Conservation (phyloP, 2,329 filamentous ascomycete genomes). For the Ciborinia camelliae region DNA sequence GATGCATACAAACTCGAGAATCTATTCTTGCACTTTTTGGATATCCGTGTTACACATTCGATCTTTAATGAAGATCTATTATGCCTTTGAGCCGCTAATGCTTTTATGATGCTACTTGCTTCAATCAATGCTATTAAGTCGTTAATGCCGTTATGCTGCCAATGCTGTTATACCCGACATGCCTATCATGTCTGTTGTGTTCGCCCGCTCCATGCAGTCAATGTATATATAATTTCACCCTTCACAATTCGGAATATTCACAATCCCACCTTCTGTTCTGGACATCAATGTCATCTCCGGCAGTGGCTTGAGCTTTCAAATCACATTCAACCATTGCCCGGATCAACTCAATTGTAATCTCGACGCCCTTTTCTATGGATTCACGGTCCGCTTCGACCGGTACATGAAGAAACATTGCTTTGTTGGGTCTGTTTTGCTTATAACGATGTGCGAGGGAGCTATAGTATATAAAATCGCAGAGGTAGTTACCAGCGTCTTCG, state of each 20-base stretch:
- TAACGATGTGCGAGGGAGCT: conserved; percentile 59
- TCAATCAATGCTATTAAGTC: not conserved
- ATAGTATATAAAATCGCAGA: conserved; percentile 79
- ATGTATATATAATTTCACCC: not conserved
- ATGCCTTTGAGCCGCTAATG: too few species aligned
- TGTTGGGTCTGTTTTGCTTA: conserved; percentile 45
- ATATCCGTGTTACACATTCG: not conserved
- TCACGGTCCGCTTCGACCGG: conserved; percentile 55
- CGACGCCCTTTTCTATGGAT: conserved; percentile 48
- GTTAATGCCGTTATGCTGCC: not conserved
- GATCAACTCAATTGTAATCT: conserved; percentile 53
- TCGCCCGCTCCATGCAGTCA: not conserved
- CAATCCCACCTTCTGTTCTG: not conserved
- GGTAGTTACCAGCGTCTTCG: conserved; percentile 66
- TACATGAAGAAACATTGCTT: conserved; percentile 70
- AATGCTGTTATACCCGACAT: not conserved
- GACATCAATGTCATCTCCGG: not conserved
- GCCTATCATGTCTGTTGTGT: not conserved
- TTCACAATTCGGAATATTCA: not conserved
- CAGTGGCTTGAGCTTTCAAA: not conserved
- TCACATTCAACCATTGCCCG: conserved; percentile 51
- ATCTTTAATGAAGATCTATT: too few species aligned
- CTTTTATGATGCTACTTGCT: not conserved
- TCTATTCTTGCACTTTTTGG: not conserved
- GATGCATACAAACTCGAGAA: too few species aligned